phyloP scores from a whole-genome alignment of 2,329 filamentous ascomycete species.

The Sporothrix brunneoviolacea region DNA sequence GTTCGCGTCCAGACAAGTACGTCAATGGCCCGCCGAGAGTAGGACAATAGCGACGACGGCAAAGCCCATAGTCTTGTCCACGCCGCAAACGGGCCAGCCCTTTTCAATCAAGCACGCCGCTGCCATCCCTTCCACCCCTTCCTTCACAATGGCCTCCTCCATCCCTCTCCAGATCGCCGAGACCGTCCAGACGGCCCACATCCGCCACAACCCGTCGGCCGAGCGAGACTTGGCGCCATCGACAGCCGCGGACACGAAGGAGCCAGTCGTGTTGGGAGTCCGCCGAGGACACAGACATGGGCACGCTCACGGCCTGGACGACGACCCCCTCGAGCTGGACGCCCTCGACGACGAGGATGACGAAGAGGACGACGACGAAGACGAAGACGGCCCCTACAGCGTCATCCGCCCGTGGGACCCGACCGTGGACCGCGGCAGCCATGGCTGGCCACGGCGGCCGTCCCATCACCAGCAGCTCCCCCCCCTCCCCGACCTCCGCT shows the following conservation, averaged over 20 bases:
- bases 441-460: not conserved
- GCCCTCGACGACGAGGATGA: conserved; percentile 26
- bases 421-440: conserved; percentile 16
- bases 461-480: conserved; percentile 44
- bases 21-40: not conserved
- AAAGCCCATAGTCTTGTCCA: no score
- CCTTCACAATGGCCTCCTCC: conserved; percentile 44
- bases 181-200: conserved; percentile 72
- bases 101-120: not conserved
- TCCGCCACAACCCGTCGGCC: conserved; percentile 65
- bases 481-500: conserved; percentile 79
- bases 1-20: not conserved
- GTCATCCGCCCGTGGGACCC: conserved; percentile 50
- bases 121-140: no score
- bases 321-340: conserved; percentile 46
- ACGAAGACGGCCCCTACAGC: conserved; percentile 55
- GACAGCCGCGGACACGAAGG: conserved; percentile 62
- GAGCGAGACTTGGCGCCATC: conserved; percentile 73
- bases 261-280: conserved; percentile 43
- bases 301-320: conserved; percentile 28
- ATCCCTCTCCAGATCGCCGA: conserved; percentile 64
- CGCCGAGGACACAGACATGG: conserved; percentile 19
- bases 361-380: conserved; percentile 36
- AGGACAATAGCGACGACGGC: no score
- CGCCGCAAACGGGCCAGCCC: not conserved